Base-by-base conservation (phyloP, 768 basidiomycete genomes). In the Rhizopogon sp. region DNA sequence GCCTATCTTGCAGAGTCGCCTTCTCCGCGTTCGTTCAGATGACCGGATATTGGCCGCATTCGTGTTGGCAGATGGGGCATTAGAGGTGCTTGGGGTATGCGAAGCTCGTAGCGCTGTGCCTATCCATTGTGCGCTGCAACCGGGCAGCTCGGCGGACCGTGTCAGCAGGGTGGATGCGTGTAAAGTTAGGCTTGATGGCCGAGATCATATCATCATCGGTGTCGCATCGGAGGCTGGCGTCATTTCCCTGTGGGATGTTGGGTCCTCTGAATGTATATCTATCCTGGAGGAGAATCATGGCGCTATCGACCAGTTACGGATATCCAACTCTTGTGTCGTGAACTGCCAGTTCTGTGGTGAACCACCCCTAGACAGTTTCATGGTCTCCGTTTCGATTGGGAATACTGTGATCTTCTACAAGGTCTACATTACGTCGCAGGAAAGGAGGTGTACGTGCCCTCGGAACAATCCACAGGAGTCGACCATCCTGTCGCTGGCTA, bases 201-300 rank as follows among this genome's bases (percentile, higher is more conserved):
- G 66, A 44, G 69, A 69, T 13, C 79, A 78, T 17, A 66, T 83
- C 14, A 74, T 92, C 57, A 66, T 90, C 14, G 83, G 76, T 40
- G 79, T 80, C 11, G 81, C 82, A 16, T 86, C 88, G 3, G 79
- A 83, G 50, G 75, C 79, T 1, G 90, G 90, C 9, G 73, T 80
- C 9, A 74, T 92, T 20, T 88, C 90, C 0, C 61, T 93, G 11
- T 93, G 90, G 90, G 88, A 92, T 62, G 81, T 76, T 7, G 61
- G 70, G n/a, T 83, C 83, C 6, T 77, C 79, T 10, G 84, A 84
- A 58, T 83, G 84, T 56, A 78, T 91, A 40, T 72, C 77, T 52
- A 73, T 83, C 49, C 65, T 91, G 37, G 83, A 86, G 50, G 81
- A 84, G 10, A 71, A 77, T 0, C 78, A 79, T 55, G 88, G 85